phyloP scores from a whole-genome alignment of 2,329 filamentous ascomycete genomes.

The Spiromastix sp. region DNA sequence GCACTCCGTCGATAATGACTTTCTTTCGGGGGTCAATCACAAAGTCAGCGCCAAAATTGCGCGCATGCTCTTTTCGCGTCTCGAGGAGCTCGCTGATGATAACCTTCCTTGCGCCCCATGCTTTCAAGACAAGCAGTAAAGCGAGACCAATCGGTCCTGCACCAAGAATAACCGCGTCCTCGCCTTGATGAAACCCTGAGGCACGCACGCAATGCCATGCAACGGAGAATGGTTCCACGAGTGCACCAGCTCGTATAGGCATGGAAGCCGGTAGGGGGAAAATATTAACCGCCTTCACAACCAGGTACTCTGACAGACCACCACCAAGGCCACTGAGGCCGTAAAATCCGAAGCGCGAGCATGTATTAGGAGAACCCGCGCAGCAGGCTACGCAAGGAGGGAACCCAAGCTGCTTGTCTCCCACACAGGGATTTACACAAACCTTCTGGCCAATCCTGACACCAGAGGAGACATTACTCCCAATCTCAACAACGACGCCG shows the following conservation, averaged over 20 bases:
- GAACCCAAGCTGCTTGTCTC: conserved; percentile 33
- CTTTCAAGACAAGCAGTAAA: conserved; percentile 48
- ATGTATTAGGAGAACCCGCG: conserved; percentile 46
- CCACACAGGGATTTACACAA: conserved; percentile 50
- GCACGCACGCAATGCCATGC: conserved; percentile 53
- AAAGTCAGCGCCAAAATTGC: conserved; percentile 45
- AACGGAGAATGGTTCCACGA: conserved; percentile 54
- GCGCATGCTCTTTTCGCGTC: conserved; percentile 41
- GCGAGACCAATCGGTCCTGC: conserved; percentile 54
- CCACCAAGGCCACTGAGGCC: conserved; percentile 35
- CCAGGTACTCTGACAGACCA: conserved; percentile 18
- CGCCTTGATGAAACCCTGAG: conserved; percentile 35
- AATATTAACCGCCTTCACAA: conserved; percentile 18
- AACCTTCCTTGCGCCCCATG: conserved; percentile 43
- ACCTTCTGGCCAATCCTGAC: conserved; percentile 47
- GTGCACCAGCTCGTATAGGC: conserved; percentile 29
- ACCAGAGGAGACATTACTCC: conserved; percentile 32
- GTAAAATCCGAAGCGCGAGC: conserved; percentile 45
- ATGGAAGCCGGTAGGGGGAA: conserved; percentile 17
- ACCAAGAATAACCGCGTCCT: conserved; percentile 47
- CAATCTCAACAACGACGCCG: conserved; percentile 50
- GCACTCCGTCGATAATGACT: conserved; percentile 4
- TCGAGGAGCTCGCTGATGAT: conserved; percentile 48
- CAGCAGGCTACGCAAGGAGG: conserved; percentile 44
- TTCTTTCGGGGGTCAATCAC: conserved; percentile 41